Evolutionary conservation across 2,329 filamentous ascomycete genomes (phyloP).

Genomic region (Aspergillus sp.): DNA sequence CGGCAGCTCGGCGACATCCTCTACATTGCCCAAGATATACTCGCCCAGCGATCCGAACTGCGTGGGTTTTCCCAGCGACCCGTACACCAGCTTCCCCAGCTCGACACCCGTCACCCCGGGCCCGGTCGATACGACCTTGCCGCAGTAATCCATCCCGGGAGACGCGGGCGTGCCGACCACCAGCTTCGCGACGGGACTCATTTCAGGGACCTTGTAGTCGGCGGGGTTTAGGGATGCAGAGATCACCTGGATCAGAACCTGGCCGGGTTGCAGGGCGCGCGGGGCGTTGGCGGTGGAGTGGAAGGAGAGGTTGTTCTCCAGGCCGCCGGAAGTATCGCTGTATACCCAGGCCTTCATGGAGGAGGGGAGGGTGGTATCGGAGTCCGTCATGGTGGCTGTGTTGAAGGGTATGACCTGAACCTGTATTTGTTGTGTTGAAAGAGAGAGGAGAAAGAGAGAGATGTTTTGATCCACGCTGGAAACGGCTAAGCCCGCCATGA

Average conservation of each 20-base stretch:
- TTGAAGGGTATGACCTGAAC: neutral
- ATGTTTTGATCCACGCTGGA: no score
- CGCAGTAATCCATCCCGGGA: slow-evolving; percentile 44
- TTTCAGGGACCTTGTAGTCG: slow-evolving; percentile 55
- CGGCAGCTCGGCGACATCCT: slow-evolving; percentile 33
- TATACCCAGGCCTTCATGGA: slow-evolving; percentile 54
- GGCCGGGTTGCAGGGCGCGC: slow-evolving; percentile 27
- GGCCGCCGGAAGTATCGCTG: slow-evolving; percentile 32
- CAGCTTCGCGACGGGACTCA: slow-evolving; percentile 32
- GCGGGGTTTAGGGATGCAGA: slow-evolving; percentile 50
- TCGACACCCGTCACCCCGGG: slow-evolving; percentile 20
- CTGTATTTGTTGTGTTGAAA: neutral
- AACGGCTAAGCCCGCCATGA: no score
- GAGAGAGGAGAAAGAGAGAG: no score
- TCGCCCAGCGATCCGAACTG: slow-evolving; percentile 38
- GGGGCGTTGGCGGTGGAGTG: slow-evolving; percentile 36
- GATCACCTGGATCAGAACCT: slow-evolving; percentile 49
- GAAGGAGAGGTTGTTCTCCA: slow-evolving; percentile 48
- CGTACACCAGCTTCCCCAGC: slow-evolving; percentile 40
- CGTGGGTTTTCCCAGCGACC: slow-evolving; percentile 21
- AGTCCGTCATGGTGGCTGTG: neutral
- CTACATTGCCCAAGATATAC: slow-evolving; percentile 29
- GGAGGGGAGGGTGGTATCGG: slow-evolving; percentile 7
- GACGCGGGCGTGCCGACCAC: slow-evolving; percentile 36
- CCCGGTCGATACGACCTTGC: slow-evolving; percentile 33